Base-by-base conservation (phyloP, 345 rosid genomes). In the Citrus glauca region DNA sequence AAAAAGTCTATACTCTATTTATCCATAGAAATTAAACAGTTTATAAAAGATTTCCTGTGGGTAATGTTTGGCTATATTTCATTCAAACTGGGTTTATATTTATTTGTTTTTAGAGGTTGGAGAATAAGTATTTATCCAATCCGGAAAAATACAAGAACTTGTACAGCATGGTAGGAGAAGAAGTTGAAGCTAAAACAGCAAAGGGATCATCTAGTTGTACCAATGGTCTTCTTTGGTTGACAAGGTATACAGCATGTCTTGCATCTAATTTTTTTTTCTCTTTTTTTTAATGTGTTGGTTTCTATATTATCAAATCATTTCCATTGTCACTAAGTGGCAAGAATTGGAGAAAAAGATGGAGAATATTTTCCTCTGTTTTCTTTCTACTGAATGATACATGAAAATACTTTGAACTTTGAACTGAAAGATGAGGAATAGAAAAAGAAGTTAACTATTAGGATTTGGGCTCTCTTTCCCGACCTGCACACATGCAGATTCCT, bases 191-290 rank as follows among this genome's bases (percentile, higher is more conserved):
- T 60, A 90, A 91, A 81, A 90, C 91, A 9, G 91, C 97, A 4
- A 92, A 90, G 80, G 89, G 85, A 75, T 94, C 99, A 48, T 92
- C 98, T 67, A 94, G 98, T 71, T 96, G 97, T 86, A 90, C 97
- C 77, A 94, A 90, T 77, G 98, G 98, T 76, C 95, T 96, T 82
- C 98, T 96, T 82, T 96, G 99, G 99, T 77, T 96, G 75, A 94
- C 99, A 66, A 91, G 98, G 98, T 92, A 77, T 65, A 53, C n/a
- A 9, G 28, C 25, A 32, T 2, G 64, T 60, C 4, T 33, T 64
- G 30, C 68, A 25, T 80, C 17, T 4, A 45, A 0, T 35, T 13
- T 13, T 2, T 7, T 11, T 68, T 20, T 69, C 32, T 25, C 27
- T 25, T 25, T 24, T 63, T 9, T 42, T 28, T 63, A 25, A 27